Evolutionary conservation across 2,329 filamentous ascomycete species (phyloP).

Genomic region (Chaetomiaceae sp.): DNA sequence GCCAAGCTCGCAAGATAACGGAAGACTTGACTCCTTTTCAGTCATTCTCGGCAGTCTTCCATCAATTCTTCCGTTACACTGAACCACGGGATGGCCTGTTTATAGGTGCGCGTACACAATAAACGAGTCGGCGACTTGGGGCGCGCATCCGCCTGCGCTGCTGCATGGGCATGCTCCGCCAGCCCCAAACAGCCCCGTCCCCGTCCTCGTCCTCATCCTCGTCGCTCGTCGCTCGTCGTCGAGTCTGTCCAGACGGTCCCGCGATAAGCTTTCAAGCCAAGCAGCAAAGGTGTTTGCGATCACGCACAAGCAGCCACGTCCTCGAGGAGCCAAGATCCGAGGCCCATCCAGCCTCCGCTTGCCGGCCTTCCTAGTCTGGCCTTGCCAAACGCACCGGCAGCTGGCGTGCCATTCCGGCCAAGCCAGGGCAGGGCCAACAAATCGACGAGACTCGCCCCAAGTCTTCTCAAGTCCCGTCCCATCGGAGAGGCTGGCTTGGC

Average conservation of each 20-base stretch:
- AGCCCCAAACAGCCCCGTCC: not conserved
- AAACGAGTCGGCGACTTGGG: constrained; percentile 19
- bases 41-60: constrained; percentile 15
- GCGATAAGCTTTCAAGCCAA: not conserved
- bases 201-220: not conserved
- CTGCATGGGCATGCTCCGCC: not conserved
- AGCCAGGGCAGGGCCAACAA: constrained; percentile 16
- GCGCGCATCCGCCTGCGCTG: not conserved
- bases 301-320: not conserved
- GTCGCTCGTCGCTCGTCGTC: not conserved
- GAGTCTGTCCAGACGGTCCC: too few relatives aligned
- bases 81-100: constrained; percentile 1
- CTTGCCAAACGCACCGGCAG: constrained; percentile 13
- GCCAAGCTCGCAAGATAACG: constrained; percentile 5
- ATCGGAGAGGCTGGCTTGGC: constrained; percentile 20
- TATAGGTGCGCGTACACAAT: too few relatives aligned
- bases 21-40: constrained; percentile 10
- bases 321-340: not conserved
- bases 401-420: constrained; percentile 14
- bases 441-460: constrained; percentile 18
- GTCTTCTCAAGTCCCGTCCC: constrained; percentile 21
- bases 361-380: constrained; percentile 4
- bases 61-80: constrained; percentile 22
- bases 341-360: not conserved
- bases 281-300: not conserved